Conservation (phyloP, 2,329 filamentous ascomycete genomes). For the Colletotrichum endophyticum region DNA sequence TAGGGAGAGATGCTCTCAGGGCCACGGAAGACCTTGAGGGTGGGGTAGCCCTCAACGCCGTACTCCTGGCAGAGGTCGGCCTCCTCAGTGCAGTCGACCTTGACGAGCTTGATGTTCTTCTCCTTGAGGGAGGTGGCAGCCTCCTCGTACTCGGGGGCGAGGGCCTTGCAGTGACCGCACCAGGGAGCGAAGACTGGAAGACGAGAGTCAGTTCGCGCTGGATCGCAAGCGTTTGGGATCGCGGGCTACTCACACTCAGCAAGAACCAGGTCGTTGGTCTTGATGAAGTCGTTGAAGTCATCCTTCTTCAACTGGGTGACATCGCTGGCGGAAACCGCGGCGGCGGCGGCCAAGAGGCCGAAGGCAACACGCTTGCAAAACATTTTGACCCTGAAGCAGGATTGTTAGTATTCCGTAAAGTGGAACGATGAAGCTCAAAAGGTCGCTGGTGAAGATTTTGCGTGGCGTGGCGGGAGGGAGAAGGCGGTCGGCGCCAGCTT, state of each 20-base stretch:
- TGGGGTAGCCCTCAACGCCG: slow-evolving; percentile 97
- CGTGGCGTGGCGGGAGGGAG: not conserved
- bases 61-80: slow-evolving; percentile 87
- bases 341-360: slow-evolving; percentile 59
- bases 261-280: slow-evolving; percentile 85
- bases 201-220: slow-evolving; percentile 36
- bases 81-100: slow-evolving; percentile 96
- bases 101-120: slow-evolving; percentile 84
- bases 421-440: not conserved
- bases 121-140: slow-evolving; percentile 84
- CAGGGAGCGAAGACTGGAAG: slow-evolving; percentile 86
- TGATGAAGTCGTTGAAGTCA: slow-evolving; percentile 86
- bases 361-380: slow-evolving; percentile 55
- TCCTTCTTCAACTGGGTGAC: slow-evolving; percentile 85
- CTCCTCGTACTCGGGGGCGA: slow-evolving; percentile 90
- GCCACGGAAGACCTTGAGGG: slow-evolving; percentile 98
- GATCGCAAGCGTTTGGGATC: slow-evolving; percentile 20
- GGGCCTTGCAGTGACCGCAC: slow-evolving; percentile 98
- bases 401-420: not conserved
- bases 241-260: slow-evolving; percentile 78
- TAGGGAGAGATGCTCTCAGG: slow-evolving; percentile 82
- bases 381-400: slow-evolving; percentile 41
- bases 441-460: not conserved
- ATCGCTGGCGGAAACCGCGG: slow-evolving; percentile 70
- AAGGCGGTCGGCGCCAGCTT: not conserved